A percentile compares a stretch with the other conserved stretches of the same genome.
phyloP scores from a whole-genome alignment of 1,284 basidiomycete genomes.

The Microbotryum saponariae region DNA sequence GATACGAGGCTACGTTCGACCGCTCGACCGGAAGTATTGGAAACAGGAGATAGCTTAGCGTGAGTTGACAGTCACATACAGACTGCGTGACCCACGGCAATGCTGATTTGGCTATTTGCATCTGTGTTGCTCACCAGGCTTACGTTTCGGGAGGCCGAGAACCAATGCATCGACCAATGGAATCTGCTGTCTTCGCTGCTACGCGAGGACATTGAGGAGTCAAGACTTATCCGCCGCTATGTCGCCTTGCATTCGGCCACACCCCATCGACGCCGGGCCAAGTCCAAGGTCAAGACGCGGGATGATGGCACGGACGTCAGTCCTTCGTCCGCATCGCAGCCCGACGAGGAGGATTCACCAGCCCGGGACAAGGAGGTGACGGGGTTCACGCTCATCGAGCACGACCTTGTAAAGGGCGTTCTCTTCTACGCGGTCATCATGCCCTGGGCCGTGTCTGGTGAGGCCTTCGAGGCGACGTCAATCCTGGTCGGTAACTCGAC shows the following conservation, averaged over 20 bases:
- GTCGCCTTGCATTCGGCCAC: slow-evolving; percentile 13
- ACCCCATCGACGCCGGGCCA: slow-evolving; percentile 12
- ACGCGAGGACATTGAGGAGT: slow-evolving; percentile 14
- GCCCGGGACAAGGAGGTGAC: slow-evolving; percentile 9
- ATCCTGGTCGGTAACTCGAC: slow-evolving; percentile 13
- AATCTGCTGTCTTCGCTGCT: slow-evolving; percentile 15
- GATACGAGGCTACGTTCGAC: slow-evolving; percentile 8
- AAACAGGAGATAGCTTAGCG: slow-evolving; percentile 18
- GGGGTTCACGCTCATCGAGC: slow-evolving; percentile 21
- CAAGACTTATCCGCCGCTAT: slow-evolving; percentile 1
- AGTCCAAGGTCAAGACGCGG: slow-evolving; percentile 8
- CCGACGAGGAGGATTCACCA: too few relatives aligned
- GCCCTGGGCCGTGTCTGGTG: slow-evolving; percentile 21
- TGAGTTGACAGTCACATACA: not conserved
- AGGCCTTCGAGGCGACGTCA: slow-evolving; percentile 18
- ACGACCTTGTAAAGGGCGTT: slow-evolving; percentile 10
- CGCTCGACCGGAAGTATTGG: slow-evolving; percentile 19
- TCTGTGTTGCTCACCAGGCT: not conserved
- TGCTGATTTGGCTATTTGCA: not conserved
- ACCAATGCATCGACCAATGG: slow-evolving; percentile 18
- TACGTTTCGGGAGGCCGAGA: slow-evolving; percentile 17
- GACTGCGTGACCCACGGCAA: not conserved
- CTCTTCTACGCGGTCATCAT: slow-evolving; percentile 17
- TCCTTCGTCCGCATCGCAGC: not conserved
- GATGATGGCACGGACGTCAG: slow-evolving; percentile 1